phyloP scores from a whole-genome alignment of 768 basidiomycete genomes.

The Dioszegia crocea region DNA sequence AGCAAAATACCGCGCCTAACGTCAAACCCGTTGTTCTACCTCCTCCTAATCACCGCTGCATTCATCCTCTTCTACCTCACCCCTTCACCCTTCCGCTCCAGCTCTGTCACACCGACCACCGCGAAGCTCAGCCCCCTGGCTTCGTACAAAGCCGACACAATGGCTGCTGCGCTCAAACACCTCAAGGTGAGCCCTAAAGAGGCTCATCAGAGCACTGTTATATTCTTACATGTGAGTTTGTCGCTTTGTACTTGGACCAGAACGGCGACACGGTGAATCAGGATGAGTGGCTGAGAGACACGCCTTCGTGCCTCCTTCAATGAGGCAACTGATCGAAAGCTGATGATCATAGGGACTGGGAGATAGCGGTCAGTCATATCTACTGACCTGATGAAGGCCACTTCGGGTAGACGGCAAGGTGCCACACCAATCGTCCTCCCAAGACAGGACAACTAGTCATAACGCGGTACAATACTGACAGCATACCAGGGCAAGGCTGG shows the following conservation, averaged over 20 bases:
- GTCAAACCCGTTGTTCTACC: neutral
- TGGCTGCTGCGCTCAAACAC: constrained; percentile 35
- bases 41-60: neutral
- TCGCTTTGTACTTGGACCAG: too few relatives aligned
- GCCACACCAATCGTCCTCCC: too few relatives aligned
- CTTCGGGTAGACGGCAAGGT: too few relatives aligned
- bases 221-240: constrained; percentile 75
- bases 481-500: constrained; percentile 63
- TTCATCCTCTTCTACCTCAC: neutral
- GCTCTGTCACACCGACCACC: neutral
- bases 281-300: too few relatives aligned
- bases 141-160: neutral
- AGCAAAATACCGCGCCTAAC: neutral
- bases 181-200: constrained; percentile 41
- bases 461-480: too few relatives aligned
- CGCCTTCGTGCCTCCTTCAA: too few relatives aligned
- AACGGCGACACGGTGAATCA: too few relatives aligned
- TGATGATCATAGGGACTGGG: constrained; percentile 24
- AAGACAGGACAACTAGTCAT: constrained; percentile 4
- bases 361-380: constrained; percentile 25
- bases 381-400: too few relatives aligned
- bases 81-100: neutral
- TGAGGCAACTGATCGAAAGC: neutral
- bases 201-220: constrained; percentile 74
- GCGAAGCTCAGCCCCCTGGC: neutral